phyloP scores from a whole-genome alignment of 495 filamentous ascomycete species.

The Talaromyces ruber region DNA sequence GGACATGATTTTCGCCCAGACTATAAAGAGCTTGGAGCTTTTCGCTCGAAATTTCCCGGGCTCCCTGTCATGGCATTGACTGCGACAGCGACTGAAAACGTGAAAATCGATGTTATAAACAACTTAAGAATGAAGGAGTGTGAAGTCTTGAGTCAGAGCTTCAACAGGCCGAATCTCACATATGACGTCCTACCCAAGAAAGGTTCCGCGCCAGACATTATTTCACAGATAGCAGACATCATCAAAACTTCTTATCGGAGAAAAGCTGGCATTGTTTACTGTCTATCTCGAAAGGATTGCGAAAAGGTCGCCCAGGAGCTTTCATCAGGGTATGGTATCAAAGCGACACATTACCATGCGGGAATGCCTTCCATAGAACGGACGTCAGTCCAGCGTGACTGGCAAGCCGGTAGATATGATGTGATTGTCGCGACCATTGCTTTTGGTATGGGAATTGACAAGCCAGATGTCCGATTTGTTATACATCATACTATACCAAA shows the following conservation, averaged over 20 bases:
- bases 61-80: slow-evolving; percentile 92
- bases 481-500: slow-evolving; percentile 89
- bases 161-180: slow-evolving; percentile 85
- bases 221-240: slow-evolving; percentile 59
- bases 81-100: slow-evolving; percentile 88
- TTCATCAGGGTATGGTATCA: slow-evolving; percentile 48
- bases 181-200: slow-evolving; percentile 68
- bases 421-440: slow-evolving; percentile 99
- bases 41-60: slow-evolving; percentile 58
- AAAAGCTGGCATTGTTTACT: slow-evolving; percentile 91
- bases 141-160: slow-evolving; percentile 75
- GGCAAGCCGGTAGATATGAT: slow-evolving; percentile 70
- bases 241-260: slow-evolving; percentile 57
- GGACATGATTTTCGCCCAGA: slow-evolving; percentile 97
- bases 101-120: slow-evolving; percentile 80
- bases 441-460: slow-evolving; percentile 99
- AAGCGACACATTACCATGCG: slow-evolving; percentile 81
- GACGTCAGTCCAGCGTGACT: slow-evolving; percentile 58
- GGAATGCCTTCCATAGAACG: slow-evolving; percentile 58
- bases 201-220: slow-evolving; percentile 46
- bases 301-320: slow-evolving; percentile 71
- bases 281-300: slow-evolving; percentile 73
- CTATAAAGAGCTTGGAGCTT: slow-evolving; percentile 74
- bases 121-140: slow-evolving; percentile 76
- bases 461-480: slow-evolving; percentile 89